These are phyloP conservation scores for Carallia pectinifolia DNA, from an alignment of 345 rosid genomes.

Conservation along the genomic window DNA sequence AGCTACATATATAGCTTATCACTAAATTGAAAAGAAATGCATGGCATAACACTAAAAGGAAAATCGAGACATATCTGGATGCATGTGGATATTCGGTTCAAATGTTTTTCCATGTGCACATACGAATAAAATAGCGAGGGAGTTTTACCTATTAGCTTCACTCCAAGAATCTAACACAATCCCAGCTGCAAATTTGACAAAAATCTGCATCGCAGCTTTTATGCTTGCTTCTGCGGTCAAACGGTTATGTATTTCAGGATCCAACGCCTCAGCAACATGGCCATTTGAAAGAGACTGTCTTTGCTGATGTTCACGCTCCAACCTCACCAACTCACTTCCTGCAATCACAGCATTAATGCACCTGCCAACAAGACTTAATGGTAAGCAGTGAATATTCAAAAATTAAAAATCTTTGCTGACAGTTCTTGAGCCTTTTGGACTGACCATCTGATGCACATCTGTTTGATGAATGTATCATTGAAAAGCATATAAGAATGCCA, in stretches of 20 bases:
- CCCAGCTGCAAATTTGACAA: constrained; percentile 83
- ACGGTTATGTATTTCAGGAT: constrained; percentile 62
- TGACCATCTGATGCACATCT: not conserved
- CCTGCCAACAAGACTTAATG: constrained; percentile 43
- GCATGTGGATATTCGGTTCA: not conserved
- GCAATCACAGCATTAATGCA: constrained; percentile 89
- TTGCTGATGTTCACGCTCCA: constrained; percentile 85
- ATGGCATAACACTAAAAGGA: not conserved
- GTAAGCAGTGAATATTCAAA: constrained; percentile 6
- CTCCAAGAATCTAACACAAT: constrained; percentile 81
- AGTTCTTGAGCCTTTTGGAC: not conserved
- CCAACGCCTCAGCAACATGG: constrained; percentile 54
- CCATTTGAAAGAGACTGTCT: constrained; percentile 70
- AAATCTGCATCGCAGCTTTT: constrained; percentile 88
- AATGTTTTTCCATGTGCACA: not conserved
- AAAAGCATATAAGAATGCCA: not conserved
- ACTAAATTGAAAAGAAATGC: not conserved
- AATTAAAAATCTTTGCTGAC: not conserved
- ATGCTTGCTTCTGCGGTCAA: constrained; percentile 86
- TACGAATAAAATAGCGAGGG: not conserved
- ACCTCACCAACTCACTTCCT: constrained; percentile 78
- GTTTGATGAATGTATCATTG: not conserved
- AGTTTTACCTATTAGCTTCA: constrained; percentile 71
- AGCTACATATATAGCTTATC: too few species aligned
- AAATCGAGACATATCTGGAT: not conserved